Base-by-base conservation (phyloP, 352 stramenopile genomes). In the Phytophthora pini region DNA sequence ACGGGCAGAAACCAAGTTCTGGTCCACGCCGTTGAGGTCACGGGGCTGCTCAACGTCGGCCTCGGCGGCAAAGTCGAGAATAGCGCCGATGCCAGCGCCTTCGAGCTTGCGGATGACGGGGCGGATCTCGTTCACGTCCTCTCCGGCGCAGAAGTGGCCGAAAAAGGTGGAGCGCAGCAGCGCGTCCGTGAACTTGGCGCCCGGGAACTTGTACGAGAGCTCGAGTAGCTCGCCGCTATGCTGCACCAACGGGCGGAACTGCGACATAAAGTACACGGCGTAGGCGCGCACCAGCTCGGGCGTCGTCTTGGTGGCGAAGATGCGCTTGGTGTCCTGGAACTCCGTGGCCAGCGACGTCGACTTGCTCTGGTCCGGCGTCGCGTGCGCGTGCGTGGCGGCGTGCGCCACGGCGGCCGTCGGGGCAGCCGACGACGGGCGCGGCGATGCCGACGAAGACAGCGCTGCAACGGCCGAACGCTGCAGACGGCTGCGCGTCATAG, bases 41-140 rank as follows among this genome's bases (percentile, higher is more conserved):
- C 83, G 88, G 41, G 84, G 85, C 57, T 94, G 73, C 58, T 88
- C 83, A 5, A 97, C 84, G 61, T 98, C 93, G 32, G 87, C 88
- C 67, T 99, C 97, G 7, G 96, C 97, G 3, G 97, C 97, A 79
- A 99, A 99, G 75, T 99, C 97, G 9, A 99, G 76, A 60, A 99
- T 99, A 32, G 83, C 87, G 10, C 94, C 93, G 51, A 99, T 96
- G 13, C 92, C 92, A 2, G 87, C 83, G 20, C 82, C 48, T 27
- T 88, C 62, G 31, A 98, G 76, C 41, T 96, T 78, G 20, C 80
- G 45, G 24, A 98, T 82, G 31, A 90, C 80, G 10, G 90, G 89
- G 10, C 85, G 78, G 63, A 97, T 97, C 66, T 90, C 83, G 29
- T 94, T 83, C 48, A 88, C 81, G 55, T 96, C 72, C 54, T 98